Base-by-base conservation (phyloP, 2,329 filamentous ascomycete genomes). In the Xylariaceae sp. region DNA sequence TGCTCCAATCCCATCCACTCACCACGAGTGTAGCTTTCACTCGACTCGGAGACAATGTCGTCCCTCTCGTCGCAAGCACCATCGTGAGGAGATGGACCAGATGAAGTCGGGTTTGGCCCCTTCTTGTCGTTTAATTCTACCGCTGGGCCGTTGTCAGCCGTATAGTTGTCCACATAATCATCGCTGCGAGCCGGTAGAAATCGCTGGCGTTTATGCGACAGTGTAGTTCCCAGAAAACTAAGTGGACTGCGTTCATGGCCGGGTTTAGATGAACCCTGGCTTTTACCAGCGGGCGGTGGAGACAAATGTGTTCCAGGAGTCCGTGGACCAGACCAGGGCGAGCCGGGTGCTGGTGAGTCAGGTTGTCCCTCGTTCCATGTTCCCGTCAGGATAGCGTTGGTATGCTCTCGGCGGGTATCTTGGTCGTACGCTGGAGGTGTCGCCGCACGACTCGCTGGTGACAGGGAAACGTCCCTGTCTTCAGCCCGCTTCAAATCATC, bases 401-500 rank as follows among this genome's bases (percentile, higher is more conserved):
- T 73, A 64, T 86, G 82, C 50, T 85, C 81, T 55, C 76, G 71
- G 34, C 15, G 59, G n/a, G 73, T 18, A 48, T 64, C 67, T 11
- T 55, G 62, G 15, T 59, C 60, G n/a, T 55, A 52, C 30, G 54
- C 47, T 10, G 23, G 58, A 9, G 18, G 15, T 49, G 48, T 34
- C 23, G 53, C 47, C 17, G 35, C 53, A 45, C 55, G 51, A 34
- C 53, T 71, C 15, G 68, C 59, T 30, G 66, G 65, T 68, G 57
- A 65, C 55, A 71, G 59, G 64, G 71, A 56, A 63, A 68, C 58
- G 63, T 73, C 74, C 72, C 81, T 74, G 58, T 74, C 73, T 62
- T 86, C 83, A 10, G 83, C 87, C 58, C 81, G 79, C 65, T 80
- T 80, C 34, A 97, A 78, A 67, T 96, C 92, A 17, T 85, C 80